Evolutionary conservation across 768 basidiomycete species (phyloP), one percentile per base, ranked within the genome.

Genomic region (Imleria badia): DNA sequence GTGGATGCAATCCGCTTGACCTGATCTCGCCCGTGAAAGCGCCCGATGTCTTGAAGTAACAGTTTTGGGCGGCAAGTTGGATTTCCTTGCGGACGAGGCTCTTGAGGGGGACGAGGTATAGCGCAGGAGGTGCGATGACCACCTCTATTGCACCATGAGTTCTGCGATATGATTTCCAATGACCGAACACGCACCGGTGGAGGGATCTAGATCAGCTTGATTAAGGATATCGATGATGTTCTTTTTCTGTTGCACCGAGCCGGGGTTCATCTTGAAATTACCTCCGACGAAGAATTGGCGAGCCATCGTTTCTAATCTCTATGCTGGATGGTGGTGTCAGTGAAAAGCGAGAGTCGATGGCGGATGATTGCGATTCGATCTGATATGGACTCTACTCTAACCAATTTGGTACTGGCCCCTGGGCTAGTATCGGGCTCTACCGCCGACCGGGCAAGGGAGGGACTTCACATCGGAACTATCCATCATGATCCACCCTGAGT

Each of bases 11-110:
- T 36, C 22, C 39, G 12, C 66, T 78, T 36, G 48, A 87, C 91
- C 94, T 96, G 76, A 91, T 91, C 76, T 99, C 97, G 55, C 97
- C 97, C 13, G 97, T 98, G 77, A 86, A 99, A 12, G 96, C 96
- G 47, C 96, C 96, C 20, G 82, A 83, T 13, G 80, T 69, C 73
- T 94, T 88, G 70, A 80, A 80, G 78, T 94, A 91, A 68, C 84
- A 84, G 77, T 98, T 98, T 74, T 99, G 95, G 17, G 95, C 95
- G 30, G 93, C 76, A 61, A 98, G 82, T 62, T 88, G 76, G 69
- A 95, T 74, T 39, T 86, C 85, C 56, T 84, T 80, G 63, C 82
- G 77, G 47, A 92, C 63, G 49, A 75, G 66, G 22, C 81, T 78
- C 69, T 84, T 76, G 60, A 94, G 75, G 40, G 88, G 75, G 58